Conservation (phyloP, 768 basidiomycete species). For the Termitomyces sp. region DNA sequence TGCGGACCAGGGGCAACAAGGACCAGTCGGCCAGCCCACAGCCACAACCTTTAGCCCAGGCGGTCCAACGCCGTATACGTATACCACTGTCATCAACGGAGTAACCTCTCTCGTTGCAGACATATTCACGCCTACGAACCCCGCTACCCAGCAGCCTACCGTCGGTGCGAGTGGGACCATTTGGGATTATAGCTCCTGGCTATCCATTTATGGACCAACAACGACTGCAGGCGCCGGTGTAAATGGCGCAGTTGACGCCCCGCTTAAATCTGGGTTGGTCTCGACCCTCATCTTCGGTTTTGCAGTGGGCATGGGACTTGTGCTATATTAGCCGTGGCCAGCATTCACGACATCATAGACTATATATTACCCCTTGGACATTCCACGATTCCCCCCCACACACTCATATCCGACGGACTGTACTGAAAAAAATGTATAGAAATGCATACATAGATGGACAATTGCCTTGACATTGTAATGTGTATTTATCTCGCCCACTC, state of each 20-base stretch:
- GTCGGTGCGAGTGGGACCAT: slow-evolving; percentile 29
- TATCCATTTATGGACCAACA: slow-evolving; percentile 23
- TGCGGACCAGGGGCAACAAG: slow-evolving; percentile 30
- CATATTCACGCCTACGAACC: slow-evolving; percentile 38
- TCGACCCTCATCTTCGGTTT: neutral
- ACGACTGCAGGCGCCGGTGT: slow-evolving; percentile 6
- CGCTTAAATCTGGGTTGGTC: neutral
- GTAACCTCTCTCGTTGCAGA: slow-evolving; percentile 29
- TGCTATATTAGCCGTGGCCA: neutral
- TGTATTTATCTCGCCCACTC: neutral
- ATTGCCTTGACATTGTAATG: neutral
- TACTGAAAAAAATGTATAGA: neutral
- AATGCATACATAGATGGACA: neutral
- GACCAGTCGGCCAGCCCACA: slow-evolving; percentile 56
- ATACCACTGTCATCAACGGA: slow-evolving; percentile 44
- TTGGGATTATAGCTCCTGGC: slow-evolving; percentile 29
- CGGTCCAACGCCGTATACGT: slow-evolving; percentile 46
- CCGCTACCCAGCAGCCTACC: slow-evolving; percentile 21
- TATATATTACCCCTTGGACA: neutral
- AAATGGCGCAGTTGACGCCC: neutral
- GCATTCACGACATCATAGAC: neutral
- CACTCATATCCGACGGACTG: neutral
- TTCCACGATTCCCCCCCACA: neutral
- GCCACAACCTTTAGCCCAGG: slow-evolving; percentile 33
- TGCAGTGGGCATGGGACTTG: neutral